Conservation (phyloP, 768 basidiomycete species). For the Tephrocybe sp. region DNA sequence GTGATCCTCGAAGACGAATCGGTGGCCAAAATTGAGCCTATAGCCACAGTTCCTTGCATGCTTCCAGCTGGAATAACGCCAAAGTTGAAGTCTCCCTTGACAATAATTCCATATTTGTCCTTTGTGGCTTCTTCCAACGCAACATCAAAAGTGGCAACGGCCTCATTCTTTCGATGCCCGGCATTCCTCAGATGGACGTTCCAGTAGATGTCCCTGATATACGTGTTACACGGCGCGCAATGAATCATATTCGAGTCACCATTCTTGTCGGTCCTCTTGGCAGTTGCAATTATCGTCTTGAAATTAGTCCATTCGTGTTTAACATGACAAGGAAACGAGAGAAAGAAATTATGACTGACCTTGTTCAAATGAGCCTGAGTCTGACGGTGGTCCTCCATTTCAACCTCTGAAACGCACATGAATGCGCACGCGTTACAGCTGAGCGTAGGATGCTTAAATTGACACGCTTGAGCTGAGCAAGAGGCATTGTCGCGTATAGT, state of each 20-base stretch:
- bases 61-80: slow-evolving; percentile 42
- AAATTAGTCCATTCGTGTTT: no score
- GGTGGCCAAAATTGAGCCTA: slow-evolving; percentile 23
- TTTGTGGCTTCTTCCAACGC: slow-evolving; percentile 51
- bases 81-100: slow-evolving; percentile 47
- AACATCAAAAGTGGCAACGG: slow-evolving; percentile 36
- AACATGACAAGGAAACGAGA: no score
- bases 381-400: slow-evolving; percentile 11
- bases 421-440: slow-evolving; percentile 21
- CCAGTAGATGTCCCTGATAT: slow-evolving; percentile 29
- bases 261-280: no score
- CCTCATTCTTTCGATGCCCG: slow-evolving; percentile 35
- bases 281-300: no score
- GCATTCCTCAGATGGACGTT: slow-evolving; percentile 24
- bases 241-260: slow-evolving; percentile 16
- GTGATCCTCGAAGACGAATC: slow-evolving; percentile 13
- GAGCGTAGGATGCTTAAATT: slow-evolving; percentile 14
- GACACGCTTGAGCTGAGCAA: slow-evolving; percentile 15
- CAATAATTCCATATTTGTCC: slow-evolving; percentile 49
- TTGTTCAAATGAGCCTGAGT: slow-evolving; percentile 17
- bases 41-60: slow-evolving; percentile 23
- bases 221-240: slow-evolving; percentile 28
- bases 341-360: no score
- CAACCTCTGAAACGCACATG: slow-evolving; percentile 14
- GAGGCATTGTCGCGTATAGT: slow-evolving; percentile 16